Base-by-base conservation (phyloP, 2,329 filamentous ascomycete species). In the Alternaria metachromatica region DNA sequence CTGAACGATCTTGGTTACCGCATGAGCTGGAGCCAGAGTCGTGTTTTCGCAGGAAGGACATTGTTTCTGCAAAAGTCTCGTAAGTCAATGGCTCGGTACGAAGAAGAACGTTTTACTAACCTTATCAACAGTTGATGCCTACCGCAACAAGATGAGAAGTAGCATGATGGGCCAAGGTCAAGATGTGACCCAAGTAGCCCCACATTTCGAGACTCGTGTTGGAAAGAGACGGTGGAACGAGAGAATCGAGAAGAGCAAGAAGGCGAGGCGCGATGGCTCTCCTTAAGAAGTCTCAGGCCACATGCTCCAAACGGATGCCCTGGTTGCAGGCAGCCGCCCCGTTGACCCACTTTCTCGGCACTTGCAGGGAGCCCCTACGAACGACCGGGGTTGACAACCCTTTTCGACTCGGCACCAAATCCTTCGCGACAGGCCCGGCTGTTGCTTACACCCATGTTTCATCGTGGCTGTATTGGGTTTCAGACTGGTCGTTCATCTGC, bases 11-110 rank as follows among this genome's bases (percentile, higher is more conserved):
- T 98, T 49, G 95, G 94, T 3, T 97, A 96, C 79, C 89, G 95
- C 50, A 96, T 99, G 92, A 94, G 93, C 53, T 99, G 96, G 95
- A 90, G 94, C 58, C 95, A 98, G 82, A 96, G 94, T 78, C 87
- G 95, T 74, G 92, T 95, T 11, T 97, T 98, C 83, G 90, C 94
- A 1, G 92, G 91, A 12, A 87, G 93, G 71, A 93, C 91, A 44
- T 85, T 97, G 51, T 97, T 97, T 80, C 84, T 97, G 73, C 95
- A 97, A 80, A 90, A 93, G 85, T 94, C 94, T 72, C 84, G 94
- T 97, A 84, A 89, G 94, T 91, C n/a, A 45, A 20, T 41, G 55
- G 33, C 50, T 25, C 12, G 28, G 48, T 13, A 6, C 25, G 12
- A 6, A 20, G 15, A 18, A 33, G 26, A 49, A 23, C 26, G 15